Evolutionary conservation across 257 asterid species (phyloP).

Genomic region (Gentiana macrophylla): DNA sequence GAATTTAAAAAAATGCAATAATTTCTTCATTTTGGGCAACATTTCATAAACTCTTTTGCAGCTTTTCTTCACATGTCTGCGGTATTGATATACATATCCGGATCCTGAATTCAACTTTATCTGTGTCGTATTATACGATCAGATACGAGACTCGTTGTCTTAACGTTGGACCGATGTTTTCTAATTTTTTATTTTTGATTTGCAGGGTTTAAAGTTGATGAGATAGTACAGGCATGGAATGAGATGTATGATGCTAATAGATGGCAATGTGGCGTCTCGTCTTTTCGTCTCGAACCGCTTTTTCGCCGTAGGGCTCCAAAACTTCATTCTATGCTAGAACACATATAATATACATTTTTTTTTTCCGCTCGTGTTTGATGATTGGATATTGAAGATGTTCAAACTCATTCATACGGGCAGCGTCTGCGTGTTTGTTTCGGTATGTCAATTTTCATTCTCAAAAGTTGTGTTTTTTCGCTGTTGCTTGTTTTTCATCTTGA

Average conservation of each 20-base stretch:
- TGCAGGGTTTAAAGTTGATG: conserved; percentile 87
- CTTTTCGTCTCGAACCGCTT: conserved; percentile 67
- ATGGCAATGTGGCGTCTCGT: conserved; percentile 66
- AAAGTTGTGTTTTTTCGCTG: no score
- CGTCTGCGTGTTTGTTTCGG: neutral
- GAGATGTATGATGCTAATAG: conserved; percentile 86
- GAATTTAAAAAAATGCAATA: conserved; percentile 1
- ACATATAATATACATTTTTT: conserved; percentile 24
- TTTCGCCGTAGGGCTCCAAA: conserved; percentile 70
- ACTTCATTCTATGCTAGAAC: conserved; percentile 66
- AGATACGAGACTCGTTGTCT: no score
- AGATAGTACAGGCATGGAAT: conserved; percentile 97
- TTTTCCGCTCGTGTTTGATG: neutral
- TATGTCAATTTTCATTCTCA: conserved; percentile 7
- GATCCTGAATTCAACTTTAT: no score
- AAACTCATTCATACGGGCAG: conserved; percentile 2
- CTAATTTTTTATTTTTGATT: no score
- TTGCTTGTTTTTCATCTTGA: neutral
- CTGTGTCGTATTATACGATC: no score
- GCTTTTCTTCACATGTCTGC: no score
- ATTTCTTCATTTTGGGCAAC: conserved; percentile 9
- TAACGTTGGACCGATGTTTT: no score
- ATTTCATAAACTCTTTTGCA: no score
- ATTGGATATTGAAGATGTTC: conserved; percentile 1
- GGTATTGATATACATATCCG: no score